phyloP scores from a whole-genome alignment of 768 basidiomycete genomes.

The Panaeolus papilionaceus region DNA sequence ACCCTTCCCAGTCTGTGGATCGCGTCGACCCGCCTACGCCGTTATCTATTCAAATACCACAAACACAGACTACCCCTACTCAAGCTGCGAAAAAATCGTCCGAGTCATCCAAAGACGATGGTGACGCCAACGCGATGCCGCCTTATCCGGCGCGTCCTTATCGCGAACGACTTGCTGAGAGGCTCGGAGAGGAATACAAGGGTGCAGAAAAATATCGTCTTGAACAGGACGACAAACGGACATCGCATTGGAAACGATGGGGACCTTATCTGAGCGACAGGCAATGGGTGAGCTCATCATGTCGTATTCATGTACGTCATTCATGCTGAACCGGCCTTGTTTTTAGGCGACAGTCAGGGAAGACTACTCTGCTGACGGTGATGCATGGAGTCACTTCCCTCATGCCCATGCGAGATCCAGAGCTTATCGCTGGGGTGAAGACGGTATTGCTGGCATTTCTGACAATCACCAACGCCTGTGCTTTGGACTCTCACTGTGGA shows the following conservation, averaged over 20 bases:
- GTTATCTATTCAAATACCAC: conserved; percentile 76
- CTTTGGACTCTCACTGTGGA: conserved; percentile 93
- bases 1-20: conserved; percentile 20
- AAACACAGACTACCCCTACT: conserved; percentile 44
- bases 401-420: conserved; percentile 93
- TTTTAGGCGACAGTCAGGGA: conserved; percentile 94
- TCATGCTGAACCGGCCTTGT: conserved; percentile 21
- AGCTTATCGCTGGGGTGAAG: conserved; percentile 98
- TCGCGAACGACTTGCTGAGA: conserved; percentile 68
- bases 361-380: conserved; percentile 96
- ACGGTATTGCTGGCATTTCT: conserved; percentile 95
- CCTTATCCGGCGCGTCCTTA: conserved; percentile 41
- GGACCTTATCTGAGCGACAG: conserved; percentile 97
- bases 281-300: conserved; percentile 82
- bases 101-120: conserved; percentile 38
- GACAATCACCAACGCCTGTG: conserved; percentile 97
- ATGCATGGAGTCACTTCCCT: conserved; percentile 95
- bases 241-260: conserved; percentile 98
- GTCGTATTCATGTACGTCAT: conserved; percentile 14
- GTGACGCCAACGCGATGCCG: conserved; percentile 24
- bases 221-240: conserved; percentile 78
- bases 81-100: conserved; percentile 54
- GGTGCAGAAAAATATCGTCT: conserved; percentile 87
- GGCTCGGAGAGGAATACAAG: conserved; percentile 74
- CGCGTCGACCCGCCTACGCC: conserved; percentile 37